These are phyloP conservation scores for Pisolithus thermaeus DNA, from an alignment of 1,284 basidiomycete species.

Conservation along the genomic window DNA sequence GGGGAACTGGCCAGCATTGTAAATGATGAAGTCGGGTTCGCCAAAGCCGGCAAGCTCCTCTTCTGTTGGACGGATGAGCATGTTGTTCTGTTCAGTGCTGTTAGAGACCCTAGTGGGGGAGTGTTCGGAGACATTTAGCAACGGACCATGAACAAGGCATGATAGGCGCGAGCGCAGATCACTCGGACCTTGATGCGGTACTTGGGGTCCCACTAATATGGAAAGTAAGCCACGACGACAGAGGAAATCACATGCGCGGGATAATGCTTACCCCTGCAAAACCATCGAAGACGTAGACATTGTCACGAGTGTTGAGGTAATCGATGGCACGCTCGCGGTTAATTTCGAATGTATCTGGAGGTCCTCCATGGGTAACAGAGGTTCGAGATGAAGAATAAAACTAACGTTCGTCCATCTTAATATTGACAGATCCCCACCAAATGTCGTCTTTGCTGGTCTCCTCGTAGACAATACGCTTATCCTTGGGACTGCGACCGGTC, in stretches of 20 bases:
- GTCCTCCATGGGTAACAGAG: slow-evolving; percentile 3
- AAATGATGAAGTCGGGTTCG: slow-evolving; percentile 99
- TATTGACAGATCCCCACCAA: slow-evolving; percentile 99
- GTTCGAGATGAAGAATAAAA: slow-evolving; percentile 13
- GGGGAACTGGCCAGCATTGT: slow-evolving; percentile 99
- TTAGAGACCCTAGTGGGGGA: slow-evolving; percentile 3
- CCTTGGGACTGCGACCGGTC: slow-evolving; percentile 96
- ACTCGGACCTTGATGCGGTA: slow-evolving; percentile 99
- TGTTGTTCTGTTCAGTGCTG: slow-evolving; percentile 70
- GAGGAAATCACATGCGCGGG: slow-evolving; percentile 1
- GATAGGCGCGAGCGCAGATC: slow-evolving; percentile 97
- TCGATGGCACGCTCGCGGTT: slow-evolving; percentile 99
- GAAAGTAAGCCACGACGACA: slow-evolving; percentile 9
- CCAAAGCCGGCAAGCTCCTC: slow-evolving; percentile 95
- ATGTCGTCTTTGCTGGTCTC: slow-evolving; percentile 96
- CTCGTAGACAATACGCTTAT: slow-evolving; percentile 99
- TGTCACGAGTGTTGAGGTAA: slow-evolving; percentile 97
- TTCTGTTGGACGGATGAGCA: slow-evolving; percentile 97
- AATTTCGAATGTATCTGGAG: slow-evolving; percentile 95
- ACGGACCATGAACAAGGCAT: slow-evolving; percentile 98
- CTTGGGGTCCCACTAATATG: slow-evolving; percentile 86
- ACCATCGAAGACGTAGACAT: slow-evolving; percentile 99
- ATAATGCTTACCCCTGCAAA: slow-evolving; percentile 73
- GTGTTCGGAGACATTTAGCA: slow-evolving; percentile 1
- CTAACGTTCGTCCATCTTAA: slow-evolving; percentile 96